These are phyloP conservation scores for Blumeriella jaapii DNA, from an alignment of 2,329 filamentous ascomycete genomes.

Conservation along the genomic window DNA sequence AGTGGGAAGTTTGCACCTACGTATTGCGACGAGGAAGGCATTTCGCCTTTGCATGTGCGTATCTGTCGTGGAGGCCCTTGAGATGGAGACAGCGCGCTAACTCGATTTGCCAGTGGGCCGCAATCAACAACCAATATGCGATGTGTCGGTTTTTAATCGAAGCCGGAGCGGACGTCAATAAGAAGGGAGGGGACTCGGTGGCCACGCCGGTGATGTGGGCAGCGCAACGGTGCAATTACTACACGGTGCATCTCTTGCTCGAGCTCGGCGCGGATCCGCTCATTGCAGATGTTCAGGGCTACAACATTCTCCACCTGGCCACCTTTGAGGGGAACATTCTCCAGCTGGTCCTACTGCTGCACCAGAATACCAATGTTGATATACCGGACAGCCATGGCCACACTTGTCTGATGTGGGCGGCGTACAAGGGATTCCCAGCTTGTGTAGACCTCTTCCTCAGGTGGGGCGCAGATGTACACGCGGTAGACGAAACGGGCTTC, in stretches of 20 bases:
- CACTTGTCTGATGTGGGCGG: conserved; percentile 95
- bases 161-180: conserved; percentile 71
- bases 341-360: conserved; percentile 76
- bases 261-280: conserved; percentile 87
- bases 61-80: neutral
- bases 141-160: conserved; percentile 94
- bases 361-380: conserved; percentile 92
- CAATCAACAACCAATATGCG: conserved; percentile 96
- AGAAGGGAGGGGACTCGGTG: conserved; percentile 87
- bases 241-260: conserved; percentile 85
- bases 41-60: conserved; percentile 85
- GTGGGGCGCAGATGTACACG: conserved; percentile 91
- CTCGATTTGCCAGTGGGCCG: conserved; percentile 63
- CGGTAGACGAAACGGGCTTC: conserved; percentile 82
- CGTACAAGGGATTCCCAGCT: conserved; percentile 89
- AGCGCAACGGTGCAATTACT: conserved; percentile 91
- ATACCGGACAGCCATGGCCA: conserved; percentile 82
- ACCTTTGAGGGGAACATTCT: conserved; percentile 96
- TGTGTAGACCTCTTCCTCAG: conserved; percentile 87
- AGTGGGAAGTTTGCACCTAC: conserved; percentile 69
- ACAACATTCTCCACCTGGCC: conserved; percentile 94
- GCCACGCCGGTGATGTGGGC: conserved; percentile 96
- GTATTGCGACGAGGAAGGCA: conserved; percentile 81
- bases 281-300: conserved; percentile 86
- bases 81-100: conserved; percentile 1